A percentile compares a stretch with the other conserved stretches of the same genome.
These are phyloP conservation scores for Sarcocystis neurona DNA, from an alignment of 169 alveolate species.

Conservation along the genomic window DNA sequence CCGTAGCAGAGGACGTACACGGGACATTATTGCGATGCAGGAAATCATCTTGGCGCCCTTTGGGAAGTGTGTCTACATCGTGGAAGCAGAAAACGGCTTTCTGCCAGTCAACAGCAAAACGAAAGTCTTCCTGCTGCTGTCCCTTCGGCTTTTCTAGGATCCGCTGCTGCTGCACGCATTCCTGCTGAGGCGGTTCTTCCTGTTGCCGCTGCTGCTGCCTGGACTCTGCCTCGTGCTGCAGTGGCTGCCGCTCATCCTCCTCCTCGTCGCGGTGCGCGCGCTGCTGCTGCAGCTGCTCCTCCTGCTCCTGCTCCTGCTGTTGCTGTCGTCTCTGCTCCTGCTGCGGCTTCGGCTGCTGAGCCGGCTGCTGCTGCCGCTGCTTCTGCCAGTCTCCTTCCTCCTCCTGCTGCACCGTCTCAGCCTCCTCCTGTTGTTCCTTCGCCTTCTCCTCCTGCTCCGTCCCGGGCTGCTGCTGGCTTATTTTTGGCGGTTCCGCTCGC, in stretches of 20 bases:
- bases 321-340: not conserved
- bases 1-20: not conserved
- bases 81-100: not conserved
- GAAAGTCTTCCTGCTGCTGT: not conserved
- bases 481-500: no score
- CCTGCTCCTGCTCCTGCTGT: not conserved
- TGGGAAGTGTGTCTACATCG: constrained; percentile 7
- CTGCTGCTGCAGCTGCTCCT: not conserved
- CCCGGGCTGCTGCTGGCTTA: no score
- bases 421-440: not conserved
- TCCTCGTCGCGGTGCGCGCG: not conserved
- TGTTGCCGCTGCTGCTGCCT: not conserved
- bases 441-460: no score
- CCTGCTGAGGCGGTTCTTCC: not conserved
- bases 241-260: not conserved
- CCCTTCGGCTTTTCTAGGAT: not conserved
- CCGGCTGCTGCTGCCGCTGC: not conserved
- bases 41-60: constrained; percentile 12
- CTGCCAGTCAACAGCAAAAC: not conserved
- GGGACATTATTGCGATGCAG: constrained; percentile 2
- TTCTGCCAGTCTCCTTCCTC: not conserved
- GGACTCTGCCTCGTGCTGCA: not conserved
- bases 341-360: not conserved
- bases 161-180: not conserved
- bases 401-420: not conserved